Evolutionary conservation across 2,329 filamentous ascomycete genomes (phyloP), one percentile per base, ranked within the genome.

Genomic region (Allantophomopsis cytisporea): DNA sequence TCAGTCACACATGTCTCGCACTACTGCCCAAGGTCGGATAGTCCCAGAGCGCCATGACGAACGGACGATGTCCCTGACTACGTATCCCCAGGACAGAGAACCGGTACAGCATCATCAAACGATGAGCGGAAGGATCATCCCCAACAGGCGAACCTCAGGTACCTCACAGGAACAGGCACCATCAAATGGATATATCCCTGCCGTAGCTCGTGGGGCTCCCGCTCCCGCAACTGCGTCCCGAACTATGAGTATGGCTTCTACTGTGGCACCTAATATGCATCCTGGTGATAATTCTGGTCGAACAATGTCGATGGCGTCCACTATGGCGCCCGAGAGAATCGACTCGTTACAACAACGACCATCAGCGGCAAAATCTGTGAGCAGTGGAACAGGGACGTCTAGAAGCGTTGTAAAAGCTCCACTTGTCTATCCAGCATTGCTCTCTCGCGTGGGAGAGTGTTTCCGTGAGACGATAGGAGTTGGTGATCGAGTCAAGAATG

Each of bases 51-150:
- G 89, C 39, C 83, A 88, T 45, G 85, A 93, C 52, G 89, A 96
- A 59, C 76, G 91, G 42, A 80, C 91, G 46, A 96, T 96, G 91
- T 94, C 89, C 35, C 81, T 98, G 80, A 91, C 82, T 5, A 85
- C 83, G 8, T 83, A 86, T 49, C 71, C 80, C 3, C 70, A 81
- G 39, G 85, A 93, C 50, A 71, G 74, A 44, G 82, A 83, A 52
- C 23, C 23, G 23, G 23, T 28, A 10, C 23, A 28, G 8, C 68
- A 87, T 35, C 82, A 91, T 58, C 89, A 95, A 60, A 95, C 88
- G 5, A 93, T 89, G 76, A 94, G 84, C 55, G 91, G 91, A 36
- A 76, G 91, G 48, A 71, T 94, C 15, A 94, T 98, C 48, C 91
- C 91, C 2, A 83, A 80, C 52, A 73, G 83, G 60, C 68, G 65